A percentile compares a stretch with the other conserved stretches of the same genome.
phyloP scores from a whole-genome alignment of 2,329 filamentous ascomycete genomes.

The Exophiala alcalophila region DNA sequence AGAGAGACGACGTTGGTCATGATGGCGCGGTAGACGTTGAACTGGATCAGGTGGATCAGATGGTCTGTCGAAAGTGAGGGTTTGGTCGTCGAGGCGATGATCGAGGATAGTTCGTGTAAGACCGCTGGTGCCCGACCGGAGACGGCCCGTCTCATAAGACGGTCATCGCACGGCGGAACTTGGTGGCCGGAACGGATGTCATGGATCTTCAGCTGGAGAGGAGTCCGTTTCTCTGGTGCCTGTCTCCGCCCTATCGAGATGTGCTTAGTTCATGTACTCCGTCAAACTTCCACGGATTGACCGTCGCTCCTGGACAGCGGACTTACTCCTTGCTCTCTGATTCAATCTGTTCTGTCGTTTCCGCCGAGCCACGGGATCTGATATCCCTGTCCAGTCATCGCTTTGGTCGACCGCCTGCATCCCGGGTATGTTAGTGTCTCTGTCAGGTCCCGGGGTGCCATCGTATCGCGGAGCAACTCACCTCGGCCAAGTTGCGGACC shows the following conservation, averaged over 20 bases:
- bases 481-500: too few relatives aligned
- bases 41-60: conserved; percentile 10
- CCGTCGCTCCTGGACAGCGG: too few relatives aligned
- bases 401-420: neutral
- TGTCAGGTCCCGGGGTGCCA: too few relatives aligned
- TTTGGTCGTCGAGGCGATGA: too few relatives aligned
- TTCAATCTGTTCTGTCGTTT: conserved; percentile 13
- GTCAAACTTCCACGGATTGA: too few relatives aligned
- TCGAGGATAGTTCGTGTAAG: too few relatives aligned
- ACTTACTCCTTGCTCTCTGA: conserved; percentile 12
- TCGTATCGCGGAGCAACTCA: too few relatives aligned
- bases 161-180: neutral
- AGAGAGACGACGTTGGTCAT: conserved; percentile 6
- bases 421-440: too few relatives aligned
- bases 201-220: conserved; percentile 5
- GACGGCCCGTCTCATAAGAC: too few relatives aligned
- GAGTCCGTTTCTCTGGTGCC: conserved; percentile 8
- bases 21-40: conserved; percentile 12
- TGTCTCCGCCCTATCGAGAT: too few relatives aligned
- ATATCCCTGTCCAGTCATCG: conserved; percentile 4
- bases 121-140: too few relatives aligned
- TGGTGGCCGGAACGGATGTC: conserved; percentile 8
- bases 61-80: conserved; percentile 8
- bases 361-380: conserved; percentile 1
- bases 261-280: too few relatives aligned